phyloP scores from a whole-genome alignment of 1,284 basidiomycete genomes.

The Malassezia yamatoensis region DNA sequence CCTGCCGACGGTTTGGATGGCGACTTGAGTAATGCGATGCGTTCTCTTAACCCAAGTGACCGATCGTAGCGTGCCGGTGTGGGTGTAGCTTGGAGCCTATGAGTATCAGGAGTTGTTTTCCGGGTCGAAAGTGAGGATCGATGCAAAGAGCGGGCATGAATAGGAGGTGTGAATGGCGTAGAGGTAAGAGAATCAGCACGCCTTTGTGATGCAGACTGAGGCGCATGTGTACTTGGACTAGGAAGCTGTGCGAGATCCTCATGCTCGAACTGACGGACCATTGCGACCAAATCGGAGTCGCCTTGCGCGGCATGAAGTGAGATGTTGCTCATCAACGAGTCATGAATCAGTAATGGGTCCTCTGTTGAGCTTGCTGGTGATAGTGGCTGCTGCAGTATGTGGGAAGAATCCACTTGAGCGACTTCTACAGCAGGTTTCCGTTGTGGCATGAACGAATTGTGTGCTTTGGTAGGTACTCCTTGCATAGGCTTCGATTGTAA shows the following conservation, averaged over 20 bases:
- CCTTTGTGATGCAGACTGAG: too few relatives aligned
- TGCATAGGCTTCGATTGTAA: not conserved
- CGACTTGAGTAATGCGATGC: slow-evolving; percentile 8
- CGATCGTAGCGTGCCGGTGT: slow-evolving; percentile 12
- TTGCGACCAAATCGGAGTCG: slow-evolving; percentile 9
- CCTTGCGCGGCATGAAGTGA: slow-evolving; percentile 15
- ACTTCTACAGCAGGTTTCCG: not conserved
- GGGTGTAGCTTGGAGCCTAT: too few relatives aligned
- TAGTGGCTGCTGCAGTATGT: slow-evolving; percentile 1
- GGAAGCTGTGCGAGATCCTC: slow-evolving; percentile 2
- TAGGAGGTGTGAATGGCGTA: not conserved
- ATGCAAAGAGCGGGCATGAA: too few relatives aligned
- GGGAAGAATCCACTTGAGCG: not conserved
- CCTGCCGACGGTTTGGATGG: not conserved
- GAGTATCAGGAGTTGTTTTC: too few relatives aligned
- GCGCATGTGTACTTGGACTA: too few relatives aligned
- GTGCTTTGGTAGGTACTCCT: not conserved
- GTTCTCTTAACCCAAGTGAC: slow-evolving; percentile 7
- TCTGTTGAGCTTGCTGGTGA: slow-evolving; percentile 19
- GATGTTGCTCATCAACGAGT: not conserved
- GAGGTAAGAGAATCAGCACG: not conserved
- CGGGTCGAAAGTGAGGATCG: too few relatives aligned
- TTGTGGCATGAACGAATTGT: slow-evolving; percentile 7
- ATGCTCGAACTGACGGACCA: slow-evolving; percentile 15
- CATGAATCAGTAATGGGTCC: slow-evolving; percentile 15